Evolutionary conservation across 768 basidiomycete species (phyloP).

Genomic region (Lactarius sanguifluus): DNA sequence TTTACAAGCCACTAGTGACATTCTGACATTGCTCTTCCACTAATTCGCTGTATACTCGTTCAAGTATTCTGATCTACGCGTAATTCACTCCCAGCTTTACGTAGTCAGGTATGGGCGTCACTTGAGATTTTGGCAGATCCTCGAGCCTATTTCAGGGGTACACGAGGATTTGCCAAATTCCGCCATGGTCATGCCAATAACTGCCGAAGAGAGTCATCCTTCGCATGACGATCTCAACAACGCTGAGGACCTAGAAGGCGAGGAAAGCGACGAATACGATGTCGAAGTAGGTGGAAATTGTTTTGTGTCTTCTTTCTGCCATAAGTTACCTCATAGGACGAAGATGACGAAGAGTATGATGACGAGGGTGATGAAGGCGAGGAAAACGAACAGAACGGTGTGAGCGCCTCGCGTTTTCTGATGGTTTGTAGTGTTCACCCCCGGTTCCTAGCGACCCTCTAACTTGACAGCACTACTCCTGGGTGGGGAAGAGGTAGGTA

Average conservation of each 20-base stretch:
- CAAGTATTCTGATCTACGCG: not conserved
- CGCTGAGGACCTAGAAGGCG: slow-evolving; percentile 9
- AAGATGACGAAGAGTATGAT: slow-evolving; percentile 7
- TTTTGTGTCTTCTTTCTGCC: not conserved
- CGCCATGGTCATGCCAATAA: slow-evolving; percentile 9
- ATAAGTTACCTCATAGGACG: slow-evolving; percentile 11
- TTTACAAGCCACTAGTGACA: slow-evolving; percentile 15
- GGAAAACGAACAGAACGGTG: slow-evolving; percentile 21
- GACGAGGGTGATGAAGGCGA: slow-evolving; percentile 7
- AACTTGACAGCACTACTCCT: slow-evolving; percentile 22
- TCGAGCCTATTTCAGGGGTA: slow-evolving; percentile 15
- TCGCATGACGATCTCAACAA: not conserved
- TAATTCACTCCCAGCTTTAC: slow-evolving; percentile 6
- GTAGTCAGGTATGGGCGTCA: slow-evolving; percentile 15
- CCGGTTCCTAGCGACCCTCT: not conserved
- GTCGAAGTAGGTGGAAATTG: slow-evolving; percentile 10
- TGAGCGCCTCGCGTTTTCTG: not conserved
- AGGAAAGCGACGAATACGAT: slow-evolving; percentile 26
- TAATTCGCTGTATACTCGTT: slow-evolving; percentile 4
- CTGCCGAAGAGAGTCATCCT: not conserved
- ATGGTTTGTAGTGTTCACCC: not conserved
- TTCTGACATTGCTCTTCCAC: slow-evolving; percentile 6
- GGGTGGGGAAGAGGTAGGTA: slow-evolving; percentile 9
- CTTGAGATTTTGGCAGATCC: slow-evolving; percentile 10
- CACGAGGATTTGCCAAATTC: slow-evolving; percentile 1